Evolutionary conservation across 164 flowering plant species (phyloP).

Genomic region (Magnolia changhungtana): DNA sequence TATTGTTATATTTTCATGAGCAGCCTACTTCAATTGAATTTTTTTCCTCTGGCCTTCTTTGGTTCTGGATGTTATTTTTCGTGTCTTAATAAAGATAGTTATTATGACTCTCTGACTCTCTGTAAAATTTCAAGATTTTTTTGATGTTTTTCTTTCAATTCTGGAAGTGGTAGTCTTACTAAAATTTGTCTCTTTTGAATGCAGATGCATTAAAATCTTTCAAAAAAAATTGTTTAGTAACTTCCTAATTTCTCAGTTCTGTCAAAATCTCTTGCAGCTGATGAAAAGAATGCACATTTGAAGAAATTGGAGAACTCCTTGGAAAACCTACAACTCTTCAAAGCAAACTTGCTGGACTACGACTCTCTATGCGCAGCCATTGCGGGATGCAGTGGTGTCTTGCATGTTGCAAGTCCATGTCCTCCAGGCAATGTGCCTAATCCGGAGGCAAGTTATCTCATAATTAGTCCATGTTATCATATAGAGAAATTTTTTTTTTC

Average conservation of each 20-base stretch:
- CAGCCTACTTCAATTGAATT: too few species aligned
- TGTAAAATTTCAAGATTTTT: too few species aligned
- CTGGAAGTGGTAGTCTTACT: too few species aligned
- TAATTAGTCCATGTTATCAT: background rate
- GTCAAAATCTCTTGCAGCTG: slow-evolving; percentile 18
- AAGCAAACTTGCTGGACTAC: slow-evolving; percentile 54
- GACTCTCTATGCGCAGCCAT: slow-evolving; percentile 40
- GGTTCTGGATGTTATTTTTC: too few species aligned
- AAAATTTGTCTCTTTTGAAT: too few species aligned
- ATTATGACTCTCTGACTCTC: too few species aligned
- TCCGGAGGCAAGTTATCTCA: slow-evolving; percentile 28
- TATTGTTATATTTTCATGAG: too few species aligned
- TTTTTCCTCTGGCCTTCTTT: too few species aligned
- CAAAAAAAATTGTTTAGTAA: too few species aligned
- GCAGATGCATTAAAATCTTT: too few species aligned
- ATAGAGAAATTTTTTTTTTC: background rate
- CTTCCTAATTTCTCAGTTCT: background rate
- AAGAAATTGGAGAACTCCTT: slow-evolving; percentile 37
- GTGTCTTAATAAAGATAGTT: too few species aligned
- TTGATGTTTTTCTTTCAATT: too few species aligned
- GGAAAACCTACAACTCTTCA: slow-evolving; percentile 47
- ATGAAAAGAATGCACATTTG: slow-evolving; percentile 51
- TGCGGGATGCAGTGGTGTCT: slow-evolving; percentile 54
- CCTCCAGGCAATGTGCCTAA: slow-evolving; percentile 31
- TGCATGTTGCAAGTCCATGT: slow-evolving; percentile 61